Evolutionary conservation across 176 grass and related monocot genomes (phyloP).

Genomic region (Urochloa ruziziensis): DNA sequence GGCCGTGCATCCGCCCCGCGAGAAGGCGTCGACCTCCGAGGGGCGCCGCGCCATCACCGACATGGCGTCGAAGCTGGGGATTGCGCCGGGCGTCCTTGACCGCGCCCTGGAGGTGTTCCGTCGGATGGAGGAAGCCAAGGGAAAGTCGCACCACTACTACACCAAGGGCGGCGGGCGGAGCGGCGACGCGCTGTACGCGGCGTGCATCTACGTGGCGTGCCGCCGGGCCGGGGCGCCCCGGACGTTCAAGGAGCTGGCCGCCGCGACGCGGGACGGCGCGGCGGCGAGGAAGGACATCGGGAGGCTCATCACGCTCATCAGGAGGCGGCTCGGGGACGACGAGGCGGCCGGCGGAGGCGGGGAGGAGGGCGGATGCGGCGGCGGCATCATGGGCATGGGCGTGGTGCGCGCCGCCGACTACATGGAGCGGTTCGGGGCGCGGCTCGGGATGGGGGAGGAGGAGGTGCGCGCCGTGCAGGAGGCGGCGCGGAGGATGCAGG

Average conservation of each 20-base stretch:
- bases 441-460: neutral
- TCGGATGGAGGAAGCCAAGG: constrained; percentile 9
- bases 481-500: constrained; percentile 35
- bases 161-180: constrained; percentile 4
- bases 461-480: constrained; percentile 9
- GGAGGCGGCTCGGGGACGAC: constrained; percentile 25
- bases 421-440: constrained; percentile 32
- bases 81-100: neutral
- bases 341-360: neutral
- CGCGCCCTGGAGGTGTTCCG: constrained; percentile 22
- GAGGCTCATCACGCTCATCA: constrained; percentile 17
- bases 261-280: neutral
- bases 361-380: too few species aligned
- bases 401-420: constrained; percentile 35
- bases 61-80: constrained; percentile 26
- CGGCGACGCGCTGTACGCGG: constrained; percentile 37
- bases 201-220: constrained; percentile 49
- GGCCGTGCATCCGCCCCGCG: neutral
- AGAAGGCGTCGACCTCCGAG: neutral
- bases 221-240: constrained; percentile 31
- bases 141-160: constrained; percentile 14
- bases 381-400: neutral
- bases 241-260: constrained; percentile 46
- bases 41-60: neutral
- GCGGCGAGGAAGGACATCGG: constrained; percentile 42